Base-by-base conservation (phyloP, 352 stramenopile genomes). In the Phytophthora sp. region DNA sequence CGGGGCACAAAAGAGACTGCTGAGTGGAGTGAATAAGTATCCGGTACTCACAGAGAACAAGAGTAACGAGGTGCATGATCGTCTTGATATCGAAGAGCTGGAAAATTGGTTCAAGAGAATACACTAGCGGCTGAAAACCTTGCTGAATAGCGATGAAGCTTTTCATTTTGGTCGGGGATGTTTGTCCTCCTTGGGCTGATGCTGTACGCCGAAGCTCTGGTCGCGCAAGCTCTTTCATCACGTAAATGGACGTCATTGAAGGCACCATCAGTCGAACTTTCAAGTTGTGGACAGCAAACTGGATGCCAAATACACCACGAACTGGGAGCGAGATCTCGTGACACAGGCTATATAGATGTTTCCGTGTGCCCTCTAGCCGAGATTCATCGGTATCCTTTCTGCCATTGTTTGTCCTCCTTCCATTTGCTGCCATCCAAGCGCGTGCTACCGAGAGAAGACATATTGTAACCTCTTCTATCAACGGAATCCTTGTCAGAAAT, bases 31-130 rank as follows among this genome's bases (percentile, higher is more conserved):
- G 88, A 16, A 95, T 74, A 11, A 95, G 76, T 18, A 95, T 61
- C 1, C 86, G 84, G 52, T 90, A 94, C 60, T 95, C 88, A 38
- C 83, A 93, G 16, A 95, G 70, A 29, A 91, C 72, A 18, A 95
- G 57, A 12, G 76, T 66, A 0, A 89, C 71, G 54, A 94, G 73
- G 47, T 93, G 67, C 26, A 94, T 73, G 24, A 92, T 68, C 1
- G 74, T 88, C 69, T 90, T 90, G 45, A 91, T 73, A 36, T 90
- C 82, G 39, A 95, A 93, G 21, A 84, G 64, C 55, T 87, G 69
- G 45, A 95, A 94, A 29, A 95, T 73, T 11, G 79, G 69, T 12
- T 74, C 63, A 6, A 95, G 66, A 7, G 84, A 88, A 52, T 93
- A 94, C 8, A 89, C 79, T 9, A 90, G 59, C 12, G 86, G 81